Percentiles rank a stretch among this genome's conserved stretches.
These are phyloP conservation scores for Vigna hirtella DNA, from an alignment of 306 rosid genomes.

Conservation along the genomic window DNA sequence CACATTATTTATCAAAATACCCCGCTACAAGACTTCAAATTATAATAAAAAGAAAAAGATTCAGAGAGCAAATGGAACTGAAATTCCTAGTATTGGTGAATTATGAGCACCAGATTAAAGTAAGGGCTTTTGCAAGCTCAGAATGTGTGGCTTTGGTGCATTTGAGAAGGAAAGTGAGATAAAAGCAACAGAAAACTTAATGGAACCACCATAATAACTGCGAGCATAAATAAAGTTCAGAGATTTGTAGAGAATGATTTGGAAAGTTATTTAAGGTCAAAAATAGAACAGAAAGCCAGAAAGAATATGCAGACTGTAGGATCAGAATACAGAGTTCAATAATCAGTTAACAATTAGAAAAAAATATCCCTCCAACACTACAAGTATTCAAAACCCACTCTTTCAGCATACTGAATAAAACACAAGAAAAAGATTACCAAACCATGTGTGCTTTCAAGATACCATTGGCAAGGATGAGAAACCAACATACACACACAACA, in stretches of 20 bases:
- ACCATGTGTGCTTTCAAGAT: neutral
- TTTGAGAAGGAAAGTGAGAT: neutral
- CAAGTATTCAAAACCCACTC: neutral
- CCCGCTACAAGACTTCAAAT: neutral
- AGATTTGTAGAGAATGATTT: neutral
- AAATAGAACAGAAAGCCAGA: slow-evolving; percentile 6
- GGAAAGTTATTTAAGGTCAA: neutral
- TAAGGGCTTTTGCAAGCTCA: neutral
- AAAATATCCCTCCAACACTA: neutral
- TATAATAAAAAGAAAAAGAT: neutral
- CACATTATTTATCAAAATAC: slow-evolving; percentile 3
- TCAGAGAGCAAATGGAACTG: slow-evolving; percentile 2
- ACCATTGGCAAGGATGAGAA: neutral
- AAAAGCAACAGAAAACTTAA: neutral
- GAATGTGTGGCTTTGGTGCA: neutral
- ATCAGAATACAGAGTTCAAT: slow-evolving; percentile 9
- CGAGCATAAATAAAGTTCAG: neutral
- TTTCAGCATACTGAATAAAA: slow-evolving; percentile 13
- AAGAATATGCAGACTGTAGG: neutral
- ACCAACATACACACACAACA: neutral
- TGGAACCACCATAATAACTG: slow-evolving; percentile 11
- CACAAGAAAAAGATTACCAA: slow-evolving; percentile 10
- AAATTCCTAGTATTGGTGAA: neutral
- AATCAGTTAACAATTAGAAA: slow-evolving; percentile 2
- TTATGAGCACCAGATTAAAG: neutral